A percentile compares a stretch with the other conserved stretches of the same genome.
Conservation (phyloP, 441 rosid genomes). For the Kokia cookei region DNA sequence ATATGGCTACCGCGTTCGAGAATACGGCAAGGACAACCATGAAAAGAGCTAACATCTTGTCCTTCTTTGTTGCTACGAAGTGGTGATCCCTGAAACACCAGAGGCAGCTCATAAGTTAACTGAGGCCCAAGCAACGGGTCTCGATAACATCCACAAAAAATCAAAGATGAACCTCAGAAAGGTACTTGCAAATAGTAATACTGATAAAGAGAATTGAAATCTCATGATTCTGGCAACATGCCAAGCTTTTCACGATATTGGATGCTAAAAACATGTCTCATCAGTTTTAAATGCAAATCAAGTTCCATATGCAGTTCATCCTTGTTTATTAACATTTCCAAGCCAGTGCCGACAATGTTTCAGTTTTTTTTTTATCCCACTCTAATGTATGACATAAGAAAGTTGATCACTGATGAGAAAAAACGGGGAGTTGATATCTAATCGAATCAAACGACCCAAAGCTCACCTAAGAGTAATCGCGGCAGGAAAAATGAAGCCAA, state of each 20-base stretch:
- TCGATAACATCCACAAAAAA: background rate
- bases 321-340: background rate
- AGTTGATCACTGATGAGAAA: background rate
- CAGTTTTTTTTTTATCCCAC: background rate
- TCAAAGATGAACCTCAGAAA: background rate
- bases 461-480: conserved; percentile 75
- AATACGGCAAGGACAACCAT: conserved; percentile 76
- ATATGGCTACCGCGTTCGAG: conserved; percentile 31
- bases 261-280: background rate
- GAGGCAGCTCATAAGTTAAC: background rate
- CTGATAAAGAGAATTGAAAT: background rate
- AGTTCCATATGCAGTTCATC: background rate
- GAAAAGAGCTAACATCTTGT: conserved; percentile 49
- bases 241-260: background rate
- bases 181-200: background rate
- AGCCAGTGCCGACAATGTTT: background rate
- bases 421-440: conserved; percentile 4
- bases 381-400: background rate
- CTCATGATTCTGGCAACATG: background rate
- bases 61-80: conserved; percentile 54
- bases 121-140: background rate
- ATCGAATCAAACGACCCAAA: background rate
- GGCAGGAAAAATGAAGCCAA: conserved; percentile 96
- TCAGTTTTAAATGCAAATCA: background rate
- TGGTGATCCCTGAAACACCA: conserved; percentile 59